Evolutionary conservation across 768 basidiomycete species (phyloP).

Genomic region (Chalciporus pseudorubinellus): DNA sequence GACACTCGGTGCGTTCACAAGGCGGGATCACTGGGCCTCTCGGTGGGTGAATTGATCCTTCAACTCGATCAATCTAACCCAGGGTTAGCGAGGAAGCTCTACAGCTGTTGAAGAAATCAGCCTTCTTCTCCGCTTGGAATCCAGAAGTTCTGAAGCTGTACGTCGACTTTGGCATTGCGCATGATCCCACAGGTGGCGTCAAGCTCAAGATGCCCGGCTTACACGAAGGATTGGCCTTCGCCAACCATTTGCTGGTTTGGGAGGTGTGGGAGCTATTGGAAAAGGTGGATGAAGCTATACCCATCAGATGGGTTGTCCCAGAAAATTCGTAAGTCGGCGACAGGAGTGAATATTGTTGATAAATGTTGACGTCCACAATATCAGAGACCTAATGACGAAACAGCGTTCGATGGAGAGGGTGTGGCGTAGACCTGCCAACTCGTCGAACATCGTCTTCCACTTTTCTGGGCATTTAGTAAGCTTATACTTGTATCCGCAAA

Average conservation of each 20-base stretch:
- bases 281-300: constrained; percentile 24
- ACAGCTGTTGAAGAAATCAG: constrained; percentile 42
- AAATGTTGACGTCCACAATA: not conserved
- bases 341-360: not conserved
- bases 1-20: constrained; percentile 46
- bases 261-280: constrained; percentile 31
- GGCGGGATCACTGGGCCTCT: constrained; percentile 64
- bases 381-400: constrained; percentile 17
- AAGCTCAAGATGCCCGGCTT: constrained; percentile 64
- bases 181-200: constrained; percentile 38
- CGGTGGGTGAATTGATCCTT: constrained; percentile 36
- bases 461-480: constrained; percentile 30
- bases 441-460: constrained; percentile 29
- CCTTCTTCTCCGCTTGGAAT: constrained; percentile 76
- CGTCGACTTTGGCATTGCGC: constrained; percentile 52
- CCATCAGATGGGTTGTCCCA: constrained; percentile 31
- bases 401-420: constrained; percentile 19
- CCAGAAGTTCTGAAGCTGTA: constrained; percentile 58
- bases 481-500: not conserved
- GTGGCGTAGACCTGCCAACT: constrained; percentile 30
- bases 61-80: not conserved
- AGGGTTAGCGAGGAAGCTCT: constrained; percentile 57
- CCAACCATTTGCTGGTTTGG: constrained; percentile 34
- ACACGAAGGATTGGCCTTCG: constrained; percentile 64
- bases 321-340: constrained; percentile 11